Base-by-base conservation (phyloP, 176 grass and related monocot genomes). In the Cenchrus purpureus region DNA sequence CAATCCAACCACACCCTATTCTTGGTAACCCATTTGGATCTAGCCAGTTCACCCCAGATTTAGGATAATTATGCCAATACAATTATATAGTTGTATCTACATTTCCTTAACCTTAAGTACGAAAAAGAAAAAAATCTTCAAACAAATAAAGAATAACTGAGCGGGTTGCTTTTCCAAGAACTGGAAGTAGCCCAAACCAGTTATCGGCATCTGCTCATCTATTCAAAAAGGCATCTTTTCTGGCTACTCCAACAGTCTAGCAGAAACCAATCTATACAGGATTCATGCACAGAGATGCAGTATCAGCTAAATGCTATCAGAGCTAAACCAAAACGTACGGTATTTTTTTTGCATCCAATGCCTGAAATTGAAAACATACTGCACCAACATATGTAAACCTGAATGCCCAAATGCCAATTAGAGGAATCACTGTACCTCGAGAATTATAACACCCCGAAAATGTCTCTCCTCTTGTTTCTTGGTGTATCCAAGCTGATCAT, bases 401-500 rank as follows among this genome's bases (percentile, higher is more conserved):
- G 31, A 60, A 5, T 42, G 65, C 1, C 50, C 22, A 57, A 63
- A 29, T 29, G 13, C 45, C 12, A 70, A 84, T 71, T 74, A 50
- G 22, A 79, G 57, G 34, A 61, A 86, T 34, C 43, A 74, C 4
- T 57, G 55, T 87, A 97, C 95, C 95, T 97, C 90, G 80, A 97
- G 72, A 81, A 77, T 91, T 42, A 97, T 94, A 82, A 94, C 88
- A 40, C 84, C 92, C 16, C 82, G 88, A 77, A 95, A 95, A 89
- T 97, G 88, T 65, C 79, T 95, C 82, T 97, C 95, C 79, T 94
- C 92, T 83, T 86, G 89, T 86, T 92, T 97, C 82, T 93, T 94
- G 25, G 95, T 94, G 77, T 97, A 97, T 81, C 95, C 95, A 88
- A 97, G 90, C 95, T 95, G 65, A 42, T 10, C 19, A 91, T 44